These are phyloP conservation scores for Triticum aestivum DNA, from an alignment of 176 grass and related monocot species.

Conservation along the genomic window IWGSC_CS_RefSeq_v2.1 NC_057797.1:60538722-60539221, in stretches of 20 bases:
- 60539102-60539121: background rate
- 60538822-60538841: background rate
- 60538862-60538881: too few relatives aligned
- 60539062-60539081: background rate
- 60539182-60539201: background rate
- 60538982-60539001: background rate
- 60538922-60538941: too few relatives aligned
- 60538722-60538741: background rate
- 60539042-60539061: background rate
- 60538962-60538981: background rate
- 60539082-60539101: background rate
- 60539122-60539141: background rate
- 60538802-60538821: background rate
- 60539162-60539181: background rate
- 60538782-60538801: background rate
- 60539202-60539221: slow-evolving; percentile 17
- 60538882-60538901: too few relatives aligned
- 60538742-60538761: background rate
- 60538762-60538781: background rate
- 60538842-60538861: background rate
- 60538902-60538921: too few relatives aligned
- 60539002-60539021: background rate
- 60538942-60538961: background rate
- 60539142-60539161: background rate
- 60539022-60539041: background rate